Evolutionary conservation across 2,329 filamentous ascomycete genomes (phyloP), one percentile per base, ranked within the genome.

Genomic region (Tolypocladium pustulatum): DNA sequence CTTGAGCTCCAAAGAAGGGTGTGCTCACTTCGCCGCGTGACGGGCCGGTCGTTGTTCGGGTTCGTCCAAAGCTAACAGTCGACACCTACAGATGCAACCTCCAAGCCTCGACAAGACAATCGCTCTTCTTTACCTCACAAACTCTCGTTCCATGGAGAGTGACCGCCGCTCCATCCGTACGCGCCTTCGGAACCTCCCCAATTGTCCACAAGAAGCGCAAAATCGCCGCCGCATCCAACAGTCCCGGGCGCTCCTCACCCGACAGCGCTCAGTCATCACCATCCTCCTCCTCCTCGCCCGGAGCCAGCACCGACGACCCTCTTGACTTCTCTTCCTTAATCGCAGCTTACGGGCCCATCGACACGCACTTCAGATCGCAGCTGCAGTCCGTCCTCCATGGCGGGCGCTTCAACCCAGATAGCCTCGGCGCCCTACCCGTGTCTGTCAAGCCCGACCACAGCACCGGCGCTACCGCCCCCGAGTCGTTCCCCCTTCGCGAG

Each of bases 321-420:
- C 75, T 79, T 66, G 72, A 82, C 72, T 75, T 82, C 63, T 71
- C 74, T 57, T 73, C 80, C 68, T 72, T 83, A 27, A 65, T 67
- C n/a, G 72, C 74, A n/a, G 76, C 76, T 30, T 74, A 77, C 60
- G 61, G 65, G 25, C 70, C 72, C 60, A 68, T 74, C 46, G 75
- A 76, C 58, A 66, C 71, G 57, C 75, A 77, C 69, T 79, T 75
- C 71, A 66, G 65, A 59, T 71, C 76, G 60, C 74, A 76, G 64
- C 68, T 81, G 49, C 72, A 74, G 34, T 63, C 69, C 38, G 67
- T 73, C 63, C 65, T 72, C 17, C 68, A 72, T 62, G 80, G 78
- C 63, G 78, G 78, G 34, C 76, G 78, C 60, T 82, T 82, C 76
- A 80, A 79, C 73, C 75, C 77, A 8, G 75, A 78, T 64, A 67